phyloP scores from a whole-genome alignment of 768 basidiomycete species.

The Psilocybe cyanescens region DNA sequence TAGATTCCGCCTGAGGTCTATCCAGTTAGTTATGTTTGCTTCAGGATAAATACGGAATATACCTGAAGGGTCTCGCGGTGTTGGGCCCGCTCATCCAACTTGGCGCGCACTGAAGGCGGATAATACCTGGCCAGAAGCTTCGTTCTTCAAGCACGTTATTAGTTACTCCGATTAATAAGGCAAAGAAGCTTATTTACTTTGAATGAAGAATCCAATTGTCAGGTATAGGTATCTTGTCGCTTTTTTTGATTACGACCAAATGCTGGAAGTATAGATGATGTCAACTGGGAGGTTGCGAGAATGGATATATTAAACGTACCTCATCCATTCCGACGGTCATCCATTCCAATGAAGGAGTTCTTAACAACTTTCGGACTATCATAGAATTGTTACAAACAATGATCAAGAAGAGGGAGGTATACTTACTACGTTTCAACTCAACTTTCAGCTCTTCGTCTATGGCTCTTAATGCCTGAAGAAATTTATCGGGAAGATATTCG shows the following conservation, averaged over 20 bases:
- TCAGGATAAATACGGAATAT: neutral
- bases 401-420: neutral
- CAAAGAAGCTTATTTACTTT: constrained; percentile 42
- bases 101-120: constrained; percentile 63
- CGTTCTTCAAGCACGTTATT: constrained; percentile 50
- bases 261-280: constrained; percentile 48
- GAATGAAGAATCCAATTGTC: constrained; percentile 68
- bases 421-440: constrained; percentile 67
- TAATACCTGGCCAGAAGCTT: constrained; percentile 75
- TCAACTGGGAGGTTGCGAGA: neutral
- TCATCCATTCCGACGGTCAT: constrained; percentile 69
- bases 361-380: constrained; percentile 68
- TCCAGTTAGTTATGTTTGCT: neutral
- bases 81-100: constrained; percentile 74
- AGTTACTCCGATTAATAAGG: neutral
- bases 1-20: constrained; percentile 53
- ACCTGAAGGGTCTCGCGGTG: constrained; percentile 72
- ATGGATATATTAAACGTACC: constrained; percentile 37
- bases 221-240: constrained; percentile 52
- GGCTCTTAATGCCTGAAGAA: constrained; percentile 60
- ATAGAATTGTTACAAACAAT: neutral
- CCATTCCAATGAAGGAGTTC: constrained; percentile 76
- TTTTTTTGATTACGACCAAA: constrained; percentile 76
- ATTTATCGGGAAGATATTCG: constrained; percentile 1
- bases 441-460: constrained; percentile 74